phyloP scores from a whole-genome alignment of 2,329 filamentous ascomycete species.

The Diaporthe sp. region DNA sequence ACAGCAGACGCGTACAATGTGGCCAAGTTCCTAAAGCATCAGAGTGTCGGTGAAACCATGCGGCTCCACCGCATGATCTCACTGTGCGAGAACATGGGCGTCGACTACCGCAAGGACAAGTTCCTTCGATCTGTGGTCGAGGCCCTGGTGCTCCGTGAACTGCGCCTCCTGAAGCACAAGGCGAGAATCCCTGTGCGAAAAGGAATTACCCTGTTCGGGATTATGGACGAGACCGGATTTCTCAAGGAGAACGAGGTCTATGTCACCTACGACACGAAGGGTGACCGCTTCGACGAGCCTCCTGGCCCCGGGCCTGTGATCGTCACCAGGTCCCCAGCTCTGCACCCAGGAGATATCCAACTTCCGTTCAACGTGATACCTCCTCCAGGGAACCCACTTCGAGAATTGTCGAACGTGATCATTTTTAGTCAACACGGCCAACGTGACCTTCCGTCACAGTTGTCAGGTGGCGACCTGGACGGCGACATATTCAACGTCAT shows the following conservation, averaged over 20 bases:
- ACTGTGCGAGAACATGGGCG: conserved; percentile 67
- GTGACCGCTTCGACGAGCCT: conserved; percentile 45
- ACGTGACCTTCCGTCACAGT: conserved; percentile 82
- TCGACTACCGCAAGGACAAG: conserved; percentile 76
- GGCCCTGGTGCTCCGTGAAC: conserved; percentile 76
- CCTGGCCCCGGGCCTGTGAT: conserved; percentile 62
- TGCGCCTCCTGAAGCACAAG: conserved; percentile 83
- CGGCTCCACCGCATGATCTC: conserved; percentile 74
- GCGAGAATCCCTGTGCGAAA: conserved; percentile 79
- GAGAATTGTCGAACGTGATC: conserved; percentile 78
- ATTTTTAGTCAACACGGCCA: conserved; percentile 80
- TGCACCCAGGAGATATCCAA: conserved; percentile 88
- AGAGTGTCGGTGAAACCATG: conserved; percentile 72
- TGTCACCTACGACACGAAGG: conserved; percentile 65
- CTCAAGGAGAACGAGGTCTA: conserved; percentile 79
- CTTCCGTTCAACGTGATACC: conserved; percentile 74
- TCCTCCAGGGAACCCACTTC: conserved; percentile 70
- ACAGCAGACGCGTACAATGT: conserved; percentile 73
- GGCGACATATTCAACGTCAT: conserved; percentile 88
- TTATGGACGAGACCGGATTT: conserved; percentile 85
- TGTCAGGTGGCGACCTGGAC: conserved; percentile 87
- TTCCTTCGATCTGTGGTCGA: conserved; percentile 82
- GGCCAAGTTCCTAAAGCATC: conserved; percentile 73
- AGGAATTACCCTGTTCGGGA: conserved; percentile 83
- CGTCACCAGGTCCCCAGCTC: conserved; percentile 83